Evolutionary conservation across 805 yeast genomes (phyloP).

Genomic region (Saturnispora diversa): DNA sequence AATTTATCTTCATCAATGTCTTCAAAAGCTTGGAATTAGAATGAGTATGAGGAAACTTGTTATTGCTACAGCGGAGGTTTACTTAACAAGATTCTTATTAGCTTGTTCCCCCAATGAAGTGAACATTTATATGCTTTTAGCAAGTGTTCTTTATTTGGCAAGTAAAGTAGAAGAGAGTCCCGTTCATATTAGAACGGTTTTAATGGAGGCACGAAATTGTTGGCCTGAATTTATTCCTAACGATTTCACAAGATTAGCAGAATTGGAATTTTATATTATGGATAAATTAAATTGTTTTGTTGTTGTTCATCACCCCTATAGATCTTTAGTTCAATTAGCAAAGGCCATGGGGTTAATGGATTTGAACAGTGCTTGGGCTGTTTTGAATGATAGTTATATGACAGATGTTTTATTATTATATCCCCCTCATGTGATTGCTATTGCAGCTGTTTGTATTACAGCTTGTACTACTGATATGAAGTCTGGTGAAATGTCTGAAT

Average conservation of each 20-base stretch:
- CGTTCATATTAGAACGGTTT: slow-evolving; percentile 77
- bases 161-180: slow-evolving; percentile 95
- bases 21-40: slow-evolving; percentile 71
- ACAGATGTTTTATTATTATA: slow-evolving; percentile 76
- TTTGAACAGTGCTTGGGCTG: slow-evolving; percentile 79
- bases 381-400: slow-evolving; percentile 81
- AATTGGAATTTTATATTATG: slow-evolving; percentile 87
- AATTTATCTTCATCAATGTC: slow-evolving; percentile 69
- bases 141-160: slow-evolving; percentile 82
- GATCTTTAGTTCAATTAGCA: slow-evolving; percentile 48
- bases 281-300: slow-evolving; percentile 75
- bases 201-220: slow-evolving; percentile 74
- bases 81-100: slow-evolving; percentile 67
- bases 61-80: slow-evolving; percentile 82
- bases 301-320: slow-evolving; percentile 71
- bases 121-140: slow-evolving; percentile 69
- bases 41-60: slow-evolving; percentile 75
- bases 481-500: slow-evolving; percentile 5
- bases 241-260: slow-evolving; percentile 86
- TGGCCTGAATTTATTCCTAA: slow-evolving; percentile 96
- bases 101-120: slow-evolving; percentile 70
- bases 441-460: slow-evolving; percentile 74
- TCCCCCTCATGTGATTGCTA: slow-evolving; percentile 86
- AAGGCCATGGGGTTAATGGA: slow-evolving; percentile 37
- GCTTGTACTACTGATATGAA: slow-evolving; percentile 4